A percentile compares a stretch with the other conserved stretches of the same genome.
These are phyloP conservation scores for Epithele typhae DNA, from an alignment of 768 basidiomycete genomes.

Conservation along the genomic window DNA sequence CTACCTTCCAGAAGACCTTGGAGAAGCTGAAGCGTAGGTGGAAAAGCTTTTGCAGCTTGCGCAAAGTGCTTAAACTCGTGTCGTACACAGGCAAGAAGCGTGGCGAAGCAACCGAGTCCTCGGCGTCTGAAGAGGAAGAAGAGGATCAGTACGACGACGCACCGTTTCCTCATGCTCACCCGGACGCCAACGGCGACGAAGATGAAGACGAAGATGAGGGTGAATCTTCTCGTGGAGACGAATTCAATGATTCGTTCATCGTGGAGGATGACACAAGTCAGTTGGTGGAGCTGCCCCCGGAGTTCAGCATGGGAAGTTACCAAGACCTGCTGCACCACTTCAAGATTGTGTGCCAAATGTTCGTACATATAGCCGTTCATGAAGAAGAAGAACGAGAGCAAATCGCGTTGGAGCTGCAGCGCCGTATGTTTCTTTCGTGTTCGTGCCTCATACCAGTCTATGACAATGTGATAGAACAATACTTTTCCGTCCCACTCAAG, in stretches of 20 bases:
- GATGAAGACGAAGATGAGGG: slow-evolving; percentile 27
- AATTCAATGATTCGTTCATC: slow-evolving; percentile 46
- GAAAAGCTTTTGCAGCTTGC: neutral
- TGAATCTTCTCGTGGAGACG: no score
- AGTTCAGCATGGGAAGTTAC: slow-evolving; percentile 78
- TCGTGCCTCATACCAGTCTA: neutral
- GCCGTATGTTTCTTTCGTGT: slow-evolving; percentile 34
- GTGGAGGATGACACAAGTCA: slow-evolving; percentile 51
- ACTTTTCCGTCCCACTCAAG: slow-evolving; percentile 68
- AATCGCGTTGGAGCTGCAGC: slow-evolving; percentile 48
- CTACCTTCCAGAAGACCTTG: slow-evolving; percentile 57
- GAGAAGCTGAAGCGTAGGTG: slow-evolving; percentile 62
- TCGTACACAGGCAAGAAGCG: slow-evolving; percentile 39
- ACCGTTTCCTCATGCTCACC: slow-evolving; percentile 20
- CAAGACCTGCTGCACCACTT: slow-evolving; percentile 77
- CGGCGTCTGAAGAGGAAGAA: slow-evolving; percentile 25
- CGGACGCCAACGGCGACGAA: slow-evolving; percentile 18
- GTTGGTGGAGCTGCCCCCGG: slow-evolving; percentile 52
- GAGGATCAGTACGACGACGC: slow-evolving; percentile 17
- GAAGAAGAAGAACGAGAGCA: slow-evolving; percentile 43
- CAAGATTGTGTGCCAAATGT: slow-evolving; percentile 85
- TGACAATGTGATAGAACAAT: slow-evolving; percentile 41
- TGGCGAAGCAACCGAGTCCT: slow-evolving; percentile 29
- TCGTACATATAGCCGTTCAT: slow-evolving; percentile 75
- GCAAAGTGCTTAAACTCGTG: neutral